phyloP scores from a whole-genome alignment of 208 protist genomes.

The Crithidia bombi region DNA sequence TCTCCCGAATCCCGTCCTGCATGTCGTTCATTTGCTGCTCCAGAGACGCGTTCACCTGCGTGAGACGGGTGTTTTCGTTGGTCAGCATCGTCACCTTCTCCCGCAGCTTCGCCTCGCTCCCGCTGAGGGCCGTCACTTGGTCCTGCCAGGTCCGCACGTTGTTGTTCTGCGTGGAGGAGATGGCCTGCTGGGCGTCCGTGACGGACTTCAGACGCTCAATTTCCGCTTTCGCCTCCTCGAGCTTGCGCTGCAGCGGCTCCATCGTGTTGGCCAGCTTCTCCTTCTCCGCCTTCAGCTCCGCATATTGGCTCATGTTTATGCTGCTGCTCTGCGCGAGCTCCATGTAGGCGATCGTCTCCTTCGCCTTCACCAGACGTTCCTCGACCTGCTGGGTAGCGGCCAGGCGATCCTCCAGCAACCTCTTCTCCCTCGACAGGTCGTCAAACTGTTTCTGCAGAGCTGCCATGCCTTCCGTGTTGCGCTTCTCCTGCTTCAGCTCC shows the following conservation, averaged over 20 bases:
- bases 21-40: conserved; percentile 85
- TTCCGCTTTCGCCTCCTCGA: conserved; percentile 73
- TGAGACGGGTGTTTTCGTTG: conserved; percentile 68
- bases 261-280: conserved; percentile 75
- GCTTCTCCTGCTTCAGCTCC: conserved; percentile 57
- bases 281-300: conserved; percentile 71
- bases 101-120: conserved; percentile 65
- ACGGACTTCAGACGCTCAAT: conserved; percentile 61
- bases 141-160: conserved; percentile 73
- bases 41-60: conserved; percentile 66
- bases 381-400: conserved; percentile 62
- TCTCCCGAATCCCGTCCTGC: conserved; percentile 86
- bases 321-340: conserved; percentile 76
- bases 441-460: conserved; percentile 50
- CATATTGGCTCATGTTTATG: conserved; percentile 88
- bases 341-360: conserved; percentile 91
- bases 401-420: conserved; percentile 63
- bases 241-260: conserved; percentile 64
- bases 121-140: conserved; percentile 45
- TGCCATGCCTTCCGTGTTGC: conserved; percentile 53
- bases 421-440: conserved; percentile 53
- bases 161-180: conserved; percentile 60
- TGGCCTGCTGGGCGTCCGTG: conserved; percentile 69
- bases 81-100: conserved; percentile 51
- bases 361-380: conserved; percentile 81